Base-by-base conservation (phyloP, 192 early-diverging fungal species). In the Coemansia sp. region DNA sequence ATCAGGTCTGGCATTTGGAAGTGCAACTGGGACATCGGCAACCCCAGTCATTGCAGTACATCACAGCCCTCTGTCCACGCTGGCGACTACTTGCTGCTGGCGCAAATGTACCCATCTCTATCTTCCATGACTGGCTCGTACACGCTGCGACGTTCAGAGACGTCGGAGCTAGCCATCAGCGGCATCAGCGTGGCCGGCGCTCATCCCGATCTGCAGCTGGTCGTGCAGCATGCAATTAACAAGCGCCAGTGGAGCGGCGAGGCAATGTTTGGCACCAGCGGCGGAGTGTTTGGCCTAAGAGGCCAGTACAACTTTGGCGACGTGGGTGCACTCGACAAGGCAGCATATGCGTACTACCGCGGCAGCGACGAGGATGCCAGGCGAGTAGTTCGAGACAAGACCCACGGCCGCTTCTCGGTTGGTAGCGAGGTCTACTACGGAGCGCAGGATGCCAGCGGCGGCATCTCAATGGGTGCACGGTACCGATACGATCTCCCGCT, bases 381-480 rank as follows among this genome's bases (percentile, higher is more conserved):
- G 40, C 71, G 57, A 6, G 68, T 36, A 2, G 51, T 65, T 6
- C 38, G 47, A 19, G 65, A 59, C 2, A 54, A 41, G 31, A 43
- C 43, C 7, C 60, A 65, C 36, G 79, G 79, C 39, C 66, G 74
- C 27, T 27, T 82, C 10, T 73, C 79, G 17, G 60, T 85, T 27
- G 92, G 92, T 24, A 87, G 87, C 58, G 92, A 92, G 73, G 37
- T 91, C 17, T 94, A 93, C 60, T 92, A 86, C 65, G 89, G 88
- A 4, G 82, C 86, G 11, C 87, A 92, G 32, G 94, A 97, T 42
- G 87, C 87, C 54, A 96, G 93, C 71, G 97, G 94, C 47, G 97
- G 97, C 35, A 68, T 79, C 10, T 92, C 92, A 39, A 84, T 88
- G n/a, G 91, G 90, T 11, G 60, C 89, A 19, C 83, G 88, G 31